Evolutionary conservation across 2,329 filamentous ascomycete genomes (phyloP), one percentile per base, ranked within the genome.

Genomic region (Clarireedia hainanense): DNA sequence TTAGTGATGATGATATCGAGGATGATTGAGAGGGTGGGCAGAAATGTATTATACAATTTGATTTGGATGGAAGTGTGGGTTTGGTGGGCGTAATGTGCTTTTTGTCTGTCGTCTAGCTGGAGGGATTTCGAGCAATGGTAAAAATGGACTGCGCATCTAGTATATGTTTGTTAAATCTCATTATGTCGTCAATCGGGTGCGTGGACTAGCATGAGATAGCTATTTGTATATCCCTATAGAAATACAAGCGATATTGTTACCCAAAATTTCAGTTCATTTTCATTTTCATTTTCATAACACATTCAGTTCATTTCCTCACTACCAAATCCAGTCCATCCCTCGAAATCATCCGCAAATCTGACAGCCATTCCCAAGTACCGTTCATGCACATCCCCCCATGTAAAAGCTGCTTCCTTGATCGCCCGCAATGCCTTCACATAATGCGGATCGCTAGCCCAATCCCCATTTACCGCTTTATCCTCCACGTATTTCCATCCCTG

Each of bases 1-100:
- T 92, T 42, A 89, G 85, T 63, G 89, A 94, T 65, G 89, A 94
- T 71, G 89, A 94, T 74, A 92, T 94, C 67, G 87, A 91, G 69
- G 88, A 91, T 61, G 64, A 68, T 61, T 66, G 50, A 63, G n/a
- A 17, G 20, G 23, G 39, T 24, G 20, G 42, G n/a, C 15, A 23
- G 37, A 23, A 26, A 20, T 17, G 15, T 45, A 45, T 1, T 15
- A 14, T 40, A 17, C 17, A 40, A 40, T 40, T 6, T 40, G 9
- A 10, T 23, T 23, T 45, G 42, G 20, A 45, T 45, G 42, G 42
- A 45, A 20, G 42, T 26, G 20, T 24, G 42, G 20, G 42, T 12
- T 40, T n/a, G 39, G 27, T 30, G 7, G 27, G 39, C 39, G 39
- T n/a, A 40, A 40, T 40, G 14, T 40, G 37, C 37, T 40, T 40